Conservation (phyloP, 495 filamentous ascomycete species). For the Paragyromitra xinjiangensis region DNA sequence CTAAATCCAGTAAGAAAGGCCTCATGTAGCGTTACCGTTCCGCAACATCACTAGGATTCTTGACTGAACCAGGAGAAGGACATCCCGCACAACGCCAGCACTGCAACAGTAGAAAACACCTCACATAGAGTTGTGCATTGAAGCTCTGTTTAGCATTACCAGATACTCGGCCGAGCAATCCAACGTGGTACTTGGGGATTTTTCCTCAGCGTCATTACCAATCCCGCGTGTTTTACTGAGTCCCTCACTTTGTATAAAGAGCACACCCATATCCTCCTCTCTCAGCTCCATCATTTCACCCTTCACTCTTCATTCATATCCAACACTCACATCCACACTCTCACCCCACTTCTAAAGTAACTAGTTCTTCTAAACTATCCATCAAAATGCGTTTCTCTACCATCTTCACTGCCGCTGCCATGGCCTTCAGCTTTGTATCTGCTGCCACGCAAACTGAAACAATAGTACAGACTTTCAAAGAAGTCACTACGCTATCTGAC, state of each 20-base stretch:
- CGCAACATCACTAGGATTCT: neutral
- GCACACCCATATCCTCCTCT: neutral
- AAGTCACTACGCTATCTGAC: slow-evolving; percentile 19
- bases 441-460: neutral
- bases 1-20: neutral
- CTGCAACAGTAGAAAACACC: neutral
- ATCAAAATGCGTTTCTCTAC: slow-evolving; percentile 36
- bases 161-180: neutral
- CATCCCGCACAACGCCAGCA: neutral
- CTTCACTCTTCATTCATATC: slow-evolving; percentile 26
- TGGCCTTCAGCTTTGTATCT: slow-evolving; percentile 10
- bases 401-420: slow-evolving; percentile 4
- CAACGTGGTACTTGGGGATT: too few relatives aligned
- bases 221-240: neutral
- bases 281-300: neutral
- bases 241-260: slow-evolving; percentile 19
- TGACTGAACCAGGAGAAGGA: neutral
- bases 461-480: slow-evolving; percentile 18
- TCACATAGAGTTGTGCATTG: neutral
- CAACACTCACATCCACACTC: neutral
- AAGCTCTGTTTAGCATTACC: neutral
- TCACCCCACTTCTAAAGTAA: slow-evolving; percentile 4
- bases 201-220: neutral
- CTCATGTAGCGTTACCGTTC: neutral
- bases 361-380: neutral